These are phyloP conservation scores for Vaccinium vitisidaea DNA, from an alignment of 148 eudicot species.

Conservation along the genomic window DNA sequence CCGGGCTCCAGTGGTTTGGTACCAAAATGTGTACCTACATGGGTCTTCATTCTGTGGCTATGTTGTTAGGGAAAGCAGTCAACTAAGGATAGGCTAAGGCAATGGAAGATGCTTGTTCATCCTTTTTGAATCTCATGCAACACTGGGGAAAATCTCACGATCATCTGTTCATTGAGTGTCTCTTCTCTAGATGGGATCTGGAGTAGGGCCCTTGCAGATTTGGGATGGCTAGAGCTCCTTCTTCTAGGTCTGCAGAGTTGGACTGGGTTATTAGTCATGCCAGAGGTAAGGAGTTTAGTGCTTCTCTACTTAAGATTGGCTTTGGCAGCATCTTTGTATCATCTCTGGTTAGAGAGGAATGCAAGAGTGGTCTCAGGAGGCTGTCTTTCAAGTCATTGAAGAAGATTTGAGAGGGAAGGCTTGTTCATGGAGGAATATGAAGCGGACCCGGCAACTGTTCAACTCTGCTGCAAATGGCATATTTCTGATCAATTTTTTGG, in stretches of 20 bases:
- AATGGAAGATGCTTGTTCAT: no score
- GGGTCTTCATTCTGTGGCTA: not conserved
- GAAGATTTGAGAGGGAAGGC: not conserved
- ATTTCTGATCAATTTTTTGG: not conserved
- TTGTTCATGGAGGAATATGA: not conserved
- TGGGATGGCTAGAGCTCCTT: not conserved
- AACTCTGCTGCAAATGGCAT: not conserved
- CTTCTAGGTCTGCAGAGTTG: slow-evolving; percentile 4
- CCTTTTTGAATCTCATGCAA: no score
- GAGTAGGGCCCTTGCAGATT: not conserved
- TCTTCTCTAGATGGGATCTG: not conserved
- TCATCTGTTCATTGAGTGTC: no score
- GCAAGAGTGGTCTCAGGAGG: not conserved
- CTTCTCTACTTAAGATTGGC: not conserved
- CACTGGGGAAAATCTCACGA: no score
- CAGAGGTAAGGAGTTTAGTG: not conserved
- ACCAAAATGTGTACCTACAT: not conserved
- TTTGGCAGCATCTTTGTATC: not conserved
- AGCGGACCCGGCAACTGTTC: not conserved
- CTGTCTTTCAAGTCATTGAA: not conserved
- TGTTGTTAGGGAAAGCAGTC: not conserved
- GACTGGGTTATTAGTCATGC: slow-evolving; percentile 2
- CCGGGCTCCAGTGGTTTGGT: not conserved
- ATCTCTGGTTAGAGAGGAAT: not conserved
- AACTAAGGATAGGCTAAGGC: not conserved